A percentile compares a stretch with the other conserved stretches of the same genome.
Evolutionary conservation across 169 alveolate genomes (phyloP).

Genomic region (Cryptosporidium muris): DNA sequence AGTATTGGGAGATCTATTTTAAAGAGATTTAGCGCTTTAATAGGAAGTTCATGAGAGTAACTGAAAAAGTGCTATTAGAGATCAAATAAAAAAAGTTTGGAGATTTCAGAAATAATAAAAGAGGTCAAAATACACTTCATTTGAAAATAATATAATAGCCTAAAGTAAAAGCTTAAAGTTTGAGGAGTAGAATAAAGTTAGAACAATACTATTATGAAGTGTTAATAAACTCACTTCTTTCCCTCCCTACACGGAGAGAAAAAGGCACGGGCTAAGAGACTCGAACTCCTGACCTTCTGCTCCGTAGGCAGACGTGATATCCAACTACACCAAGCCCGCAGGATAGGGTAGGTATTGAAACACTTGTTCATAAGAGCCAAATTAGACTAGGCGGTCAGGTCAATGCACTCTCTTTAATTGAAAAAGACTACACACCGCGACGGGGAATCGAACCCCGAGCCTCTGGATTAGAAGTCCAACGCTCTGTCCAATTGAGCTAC

Average conservation of each 20-base stretch:
- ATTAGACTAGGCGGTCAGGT: background rate
- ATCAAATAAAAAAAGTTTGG: background rate
- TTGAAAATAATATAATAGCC: too few species aligned
- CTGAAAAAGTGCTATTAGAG: too few species aligned
- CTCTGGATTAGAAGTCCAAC: constrained; percentile 74
- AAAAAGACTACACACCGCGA: constrained; percentile 45
- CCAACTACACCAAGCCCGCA: constrained; percentile 75
- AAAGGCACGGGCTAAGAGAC: constrained; percentile 72
- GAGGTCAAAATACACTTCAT: background rate
- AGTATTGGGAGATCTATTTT: too few species aligned
- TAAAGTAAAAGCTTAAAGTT: too few species aligned
- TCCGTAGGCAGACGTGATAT: constrained; percentile 74
- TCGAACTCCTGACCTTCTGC: constrained; percentile 74
- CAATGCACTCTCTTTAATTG: background rate
- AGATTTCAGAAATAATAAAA: background rate
- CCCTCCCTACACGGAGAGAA: background rate
- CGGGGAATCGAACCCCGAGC: constrained; percentile 75
- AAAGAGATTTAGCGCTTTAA: too few species aligned
- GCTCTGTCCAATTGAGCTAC: constrained; percentile 73
- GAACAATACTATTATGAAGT: too few species aligned
- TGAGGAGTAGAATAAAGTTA: too few species aligned
- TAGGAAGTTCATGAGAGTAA: too few species aligned
- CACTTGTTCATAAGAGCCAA: too few species aligned
- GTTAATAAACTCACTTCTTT: too few species aligned
- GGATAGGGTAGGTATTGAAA: background rate